Base-by-base conservation (phyloP, 192 early-diverging fungal genomes). In the Radiomyces spectabilis region DNA sequence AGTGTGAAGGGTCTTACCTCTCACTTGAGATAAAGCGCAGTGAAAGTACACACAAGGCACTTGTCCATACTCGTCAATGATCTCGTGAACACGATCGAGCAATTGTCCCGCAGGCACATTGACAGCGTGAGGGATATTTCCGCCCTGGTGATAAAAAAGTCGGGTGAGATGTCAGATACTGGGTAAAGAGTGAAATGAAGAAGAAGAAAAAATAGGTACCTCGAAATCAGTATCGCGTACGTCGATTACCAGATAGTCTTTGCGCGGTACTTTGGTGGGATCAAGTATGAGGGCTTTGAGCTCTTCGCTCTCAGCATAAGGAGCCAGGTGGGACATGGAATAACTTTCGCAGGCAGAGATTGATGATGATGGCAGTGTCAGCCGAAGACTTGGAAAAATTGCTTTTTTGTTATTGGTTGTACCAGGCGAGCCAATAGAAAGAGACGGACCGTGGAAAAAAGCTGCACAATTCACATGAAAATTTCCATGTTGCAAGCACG, bases 11-110 rank as follows among this genome's bases (percentile, higher is more conserved):
- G 22, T 7, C n/a, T 24, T 61, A 57, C 65, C 88, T 41, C 88
- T 77, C 4, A 83, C 78, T 73, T 94, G 92, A 16, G 89, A 93
- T 18, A 92, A 61, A 1, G 88, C 84, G 55, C 94, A 96, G 59
- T 94, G 92, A 53, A 96, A 94, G 55, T 87, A 73, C 3, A 96
- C 55, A 21, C 69, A 51, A 1, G 87, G 87, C 4, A 89, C 79
- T 25, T 58, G 12, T 22, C 53, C 48, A 63, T 84, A 83, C 41
- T 83, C 53, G 13, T 69, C 65, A 47, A 85, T 60, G 26, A 81
- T 26, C 6, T 39, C 47, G 1, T 61, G 69, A 0, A 78, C 64
- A 26, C 45, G 37, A 22, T 78, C 79, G 3, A 58, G 57, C 38
- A 94, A 69, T 25, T 83, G 61, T 9, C 71, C 63, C 5, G 86